Evolutionary conservation across 441 rosid species (phyloP), one percentile per base, ranked within the genome.

Genomic region (Populus hybrid): DNA sequence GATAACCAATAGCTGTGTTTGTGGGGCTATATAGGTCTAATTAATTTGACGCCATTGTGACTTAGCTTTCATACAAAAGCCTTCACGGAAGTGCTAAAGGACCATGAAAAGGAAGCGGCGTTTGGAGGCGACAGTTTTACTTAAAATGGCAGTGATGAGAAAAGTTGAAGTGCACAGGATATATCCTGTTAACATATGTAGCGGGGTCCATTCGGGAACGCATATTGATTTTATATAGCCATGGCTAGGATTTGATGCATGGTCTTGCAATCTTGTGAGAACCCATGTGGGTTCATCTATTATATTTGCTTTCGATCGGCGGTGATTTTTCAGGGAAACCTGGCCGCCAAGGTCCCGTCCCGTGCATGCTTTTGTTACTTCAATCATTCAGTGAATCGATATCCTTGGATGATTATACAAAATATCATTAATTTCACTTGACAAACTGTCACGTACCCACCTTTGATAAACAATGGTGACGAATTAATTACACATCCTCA

Each of bases 71-170:
- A 70, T 5, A 59, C 32, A 18, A 79, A 78, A 50, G 65, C 67
- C 40, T 81, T 78, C 75, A 79, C 82, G 84, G 77, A 74, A 85
- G 38, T 21, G 69, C 53, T n/a, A 1, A 23, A 21, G 28, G 66
- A 63, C 14, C 5, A 23, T 24, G 72, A 34, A 20, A 40, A 10
- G 61, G 67, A 23, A 64, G 5, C 24, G 40, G 35, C 18, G 63
- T 2, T 18, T 57, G 63, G 63, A 57, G 63, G n/a, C 23, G 21
- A 10, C 10, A 20, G 23, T 18, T 57, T 0, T 57, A 57, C 76
- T 77, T 1, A 10, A 77, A 81, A 65, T 71, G 76, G 82, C 67
- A 71, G 10, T 11, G 12, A 46, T 32, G 67, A 40, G 21, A 24
- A 30, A 26, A 3, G 10, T 18, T 57, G 21, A 30, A 72, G 67